Base-by-base conservation (phyloP, 352 stramenopile species). In the Pythium aphanidermatum region DNA sequence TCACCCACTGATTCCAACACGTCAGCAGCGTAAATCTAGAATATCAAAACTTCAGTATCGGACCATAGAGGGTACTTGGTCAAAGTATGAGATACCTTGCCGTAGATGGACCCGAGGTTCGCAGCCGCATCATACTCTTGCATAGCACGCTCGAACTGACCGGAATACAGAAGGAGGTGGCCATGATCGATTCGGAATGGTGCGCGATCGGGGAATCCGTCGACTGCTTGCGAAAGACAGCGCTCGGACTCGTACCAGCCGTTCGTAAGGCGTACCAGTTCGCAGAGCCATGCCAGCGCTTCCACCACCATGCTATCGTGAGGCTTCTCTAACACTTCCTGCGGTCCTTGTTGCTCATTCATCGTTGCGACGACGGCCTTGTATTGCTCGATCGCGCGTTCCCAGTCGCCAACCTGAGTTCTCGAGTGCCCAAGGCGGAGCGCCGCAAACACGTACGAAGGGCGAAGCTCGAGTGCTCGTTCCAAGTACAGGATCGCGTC, bases 161-260 rank as follows among this genome's bases (percentile, higher is more conserved):
- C 69, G 2, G 60, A 67, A 17, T 66, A 60, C 0, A 77, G 40
- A 12, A 86, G 35, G 46, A 87, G 49, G 32, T 83, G 67, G 2
- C 79, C 79, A 4, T 65, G 68, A 11, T 86, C 74, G 47, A 83
- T 78, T 32, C 66, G 62, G 50, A 89, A 85, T 12, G 49, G 27
- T 2, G 70, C 31, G 24, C 86, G 65, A n/a, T 74, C 34, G 1
- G 74, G 76, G 60, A 74, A 91, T 12, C 56, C 57, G 37, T 53
- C 38, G 8, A 79, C 52, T 2, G 71, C 65, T 12, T 86, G 54
- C 11, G 64, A 61, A 9, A 87, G 42, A 38, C 79, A 89, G 11
- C 55, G 58, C 17, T 88, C 70, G 16, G 72, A 70, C 12, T 69
- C 58, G 20, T 66, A 55, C 56, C 60, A 63, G 3, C 68, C 65